Base-by-base conservation (phyloP, 1,139 yeast species). In the Kodamaea suecica region DNA sequence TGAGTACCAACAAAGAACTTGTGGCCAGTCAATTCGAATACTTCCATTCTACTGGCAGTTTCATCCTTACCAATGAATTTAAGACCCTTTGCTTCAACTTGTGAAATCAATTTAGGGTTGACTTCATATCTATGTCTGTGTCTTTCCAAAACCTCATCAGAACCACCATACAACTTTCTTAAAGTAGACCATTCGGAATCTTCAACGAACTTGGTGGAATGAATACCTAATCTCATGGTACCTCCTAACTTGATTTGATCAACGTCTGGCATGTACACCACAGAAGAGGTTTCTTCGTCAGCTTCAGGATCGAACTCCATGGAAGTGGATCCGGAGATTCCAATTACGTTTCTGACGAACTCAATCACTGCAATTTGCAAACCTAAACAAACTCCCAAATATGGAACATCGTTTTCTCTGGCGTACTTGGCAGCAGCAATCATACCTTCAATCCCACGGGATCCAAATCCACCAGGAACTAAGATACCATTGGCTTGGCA, bases 71-170 rank as follows among this genome's bases (percentile, higher is more conserved):
- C 98, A 44, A 94, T 90, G 60, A 90, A 92, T 48, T 73, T 70
- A 59, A 94, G 73, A 10, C 98, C 98, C 36, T 82, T 70, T 4
- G 61, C 60, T 63, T 92, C 97, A 45, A 90, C 76, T 30, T 67
- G 60, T 9, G 65, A 68, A 45, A 90, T 83, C 53, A 85, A 71
- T 45, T 76, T 76, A 10, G 98, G 98, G 66, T 88, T 92, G 49
- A 92, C 88, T 64, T 92, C 98, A 60, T 94, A 92, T 69, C 99
- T 82, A 64, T 92, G 99, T 72, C 99, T 84, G 61, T 92, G 99
- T 76, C 99, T 87, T 70, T 92, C 99, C 47, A 72, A 71, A 35
- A 90, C 94, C 31, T 74, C 66, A 5, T 69, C 72, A 23, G 76
- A 73, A 40, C 78, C 79, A 38, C 95, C 95, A 60, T 94, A 92